A percentile compares a stretch with the other conserved stretches of the same genome.
Conservation (phyloP, 2,329 filamentous ascomycete genomes). For the Apiospora rasikravindrae region DNA sequence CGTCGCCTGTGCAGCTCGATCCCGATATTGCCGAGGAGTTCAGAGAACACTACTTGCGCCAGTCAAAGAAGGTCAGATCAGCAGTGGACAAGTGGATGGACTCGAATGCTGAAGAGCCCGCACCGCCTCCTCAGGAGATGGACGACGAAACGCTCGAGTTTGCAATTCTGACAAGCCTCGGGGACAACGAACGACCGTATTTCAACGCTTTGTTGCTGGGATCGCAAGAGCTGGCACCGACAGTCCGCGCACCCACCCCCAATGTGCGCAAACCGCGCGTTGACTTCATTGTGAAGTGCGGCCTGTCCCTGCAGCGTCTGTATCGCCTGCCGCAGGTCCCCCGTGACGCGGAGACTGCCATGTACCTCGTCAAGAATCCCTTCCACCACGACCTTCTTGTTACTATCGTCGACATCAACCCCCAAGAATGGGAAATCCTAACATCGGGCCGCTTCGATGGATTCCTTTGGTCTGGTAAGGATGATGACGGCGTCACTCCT, state of each 20-base stretch:
- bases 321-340: slow-evolving; percentile 77
- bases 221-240: slow-evolving; percentile 60
- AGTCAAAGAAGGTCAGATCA: slow-evolving; percentile 90
- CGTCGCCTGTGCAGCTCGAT: slow-evolving; percentile 76
- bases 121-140: slow-evolving; percentile 82
- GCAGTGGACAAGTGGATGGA: slow-evolving; percentile 90
- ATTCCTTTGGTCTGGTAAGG: slow-evolving; percentile 91
- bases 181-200: slow-evolving; percentile 74
- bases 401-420: slow-evolving; percentile 85
- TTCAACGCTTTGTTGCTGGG: slow-evolving; percentile 81
- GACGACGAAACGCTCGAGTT: slow-evolving; percentile 95
- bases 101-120: slow-evolving; percentile 75
- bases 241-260: slow-evolving; percentile 71
- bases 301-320: slow-evolving; percentile 80
- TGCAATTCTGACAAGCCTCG: slow-evolving; percentile 88
- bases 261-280: slow-evolving; percentile 64
- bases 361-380: slow-evolving; percentile 84
- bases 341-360: slow-evolving; percentile 83
- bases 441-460: slow-evolving; percentile 94
- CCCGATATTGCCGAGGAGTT: slow-evolving; percentile 95
- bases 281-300: slow-evolving; percentile 76
- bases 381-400: slow-evolving; percentile 84
- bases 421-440: slow-evolving; percentile 95
- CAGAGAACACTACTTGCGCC: slow-evolving; percentile 87
- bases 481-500: slow-evolving; percentile 55